Percentiles rank a stretch among this genome's conserved stretches.
Conservation (phyloP, 2,329 filamentous ascomycete species). For the Ophiosphaerella korrae region DNA sequence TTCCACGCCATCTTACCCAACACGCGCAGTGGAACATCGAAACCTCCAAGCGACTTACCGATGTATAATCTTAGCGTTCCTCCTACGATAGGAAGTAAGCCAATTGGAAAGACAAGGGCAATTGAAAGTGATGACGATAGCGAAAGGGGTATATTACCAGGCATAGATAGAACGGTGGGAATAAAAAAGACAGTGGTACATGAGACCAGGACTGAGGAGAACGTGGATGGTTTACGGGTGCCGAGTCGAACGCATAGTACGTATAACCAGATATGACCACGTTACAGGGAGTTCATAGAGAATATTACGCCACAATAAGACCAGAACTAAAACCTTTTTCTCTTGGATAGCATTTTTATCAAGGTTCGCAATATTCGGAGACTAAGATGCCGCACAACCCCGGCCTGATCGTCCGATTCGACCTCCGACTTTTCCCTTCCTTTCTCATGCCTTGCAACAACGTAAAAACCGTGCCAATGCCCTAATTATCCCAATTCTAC, state of each 20-base stretch:
- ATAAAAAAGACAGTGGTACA: constrained; percentile 19
- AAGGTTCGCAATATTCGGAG: too few species aligned
- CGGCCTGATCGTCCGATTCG: too few species aligned
- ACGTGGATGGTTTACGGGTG: not conserved
- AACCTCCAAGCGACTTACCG: constrained; percentile 7
- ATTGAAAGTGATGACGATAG: constrained; percentile 14
- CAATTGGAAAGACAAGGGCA: constrained; percentile 8
- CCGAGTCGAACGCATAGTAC: not conserved
- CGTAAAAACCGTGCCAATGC: too few species aligned
- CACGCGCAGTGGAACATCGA: constrained; percentile 4
- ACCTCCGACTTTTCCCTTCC: too few species aligned
- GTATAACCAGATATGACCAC: too few species aligned
- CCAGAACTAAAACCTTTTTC: too few species aligned
- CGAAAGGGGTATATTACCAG: constrained; percentile 14
- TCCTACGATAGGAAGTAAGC: constrained; percentile 4
- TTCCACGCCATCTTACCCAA: constrained; percentile 24
- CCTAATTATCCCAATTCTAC: too few species aligned
- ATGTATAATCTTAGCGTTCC: constrained; percentile 11
- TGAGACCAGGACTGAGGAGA: constrained; percentile 8
- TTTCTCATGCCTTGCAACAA: too few species aligned
- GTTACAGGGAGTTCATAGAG: too few species aligned
- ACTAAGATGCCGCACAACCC: too few species aligned
- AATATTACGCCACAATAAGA: too few species aligned
- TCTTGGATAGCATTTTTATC: too few species aligned
- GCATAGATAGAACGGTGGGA: not conserved